These are phyloP conservation scores for Haberlea rhodopensis DNA, from an alignment of 257 asterid species.

Conservation along the genomic window DNA sequence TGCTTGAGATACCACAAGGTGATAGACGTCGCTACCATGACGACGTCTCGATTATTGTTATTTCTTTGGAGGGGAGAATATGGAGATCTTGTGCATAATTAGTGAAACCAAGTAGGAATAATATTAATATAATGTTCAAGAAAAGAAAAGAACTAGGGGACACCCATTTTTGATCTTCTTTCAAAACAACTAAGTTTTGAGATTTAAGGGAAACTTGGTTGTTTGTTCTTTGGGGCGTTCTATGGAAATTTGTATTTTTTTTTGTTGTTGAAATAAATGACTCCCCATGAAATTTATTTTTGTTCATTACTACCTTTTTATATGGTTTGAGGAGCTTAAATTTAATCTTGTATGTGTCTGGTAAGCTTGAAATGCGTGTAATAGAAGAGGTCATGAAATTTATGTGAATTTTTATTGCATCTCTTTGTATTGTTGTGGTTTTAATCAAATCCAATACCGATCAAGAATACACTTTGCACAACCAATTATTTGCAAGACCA, in stretches of 20 bases:
- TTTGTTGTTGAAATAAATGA: constrained; percentile 42
- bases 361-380: not conserved
- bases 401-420: too few relatives aligned
- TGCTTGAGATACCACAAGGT: constrained; percentile 95
- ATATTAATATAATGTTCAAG: constrained; percentile 20
- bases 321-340: not conserved
- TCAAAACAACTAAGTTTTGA: constrained; percentile 40
- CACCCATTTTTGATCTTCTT: constrained; percentile 50
- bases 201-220: constrained; percentile 38
- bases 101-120: constrained; percentile 30
- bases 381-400: too few relatives aligned
- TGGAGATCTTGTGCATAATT: constrained; percentile 89
- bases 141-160: constrained; percentile 7
- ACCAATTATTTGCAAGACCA: too few relatives aligned
- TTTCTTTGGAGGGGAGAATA: constrained; percentile 95
- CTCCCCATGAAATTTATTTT: constrained; percentile 27
- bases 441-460: too few relatives aligned
- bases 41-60: constrained; percentile 90
- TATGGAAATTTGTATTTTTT: constrained; percentile 37
- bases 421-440: too few relatives aligned
- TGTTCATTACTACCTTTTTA: constrained; percentile 9
- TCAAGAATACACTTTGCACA: too few relatives aligned
- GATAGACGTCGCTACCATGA: constrained; percentile 95
- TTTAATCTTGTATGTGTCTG: too few relatives aligned
- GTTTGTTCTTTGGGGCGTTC: constrained; percentile 27